Evolutionary conservation across 805 yeast genomes (phyloP), one percentile per base, ranked within the genome.

Genomic region (Saccharomycopsis javanensis): DNA sequence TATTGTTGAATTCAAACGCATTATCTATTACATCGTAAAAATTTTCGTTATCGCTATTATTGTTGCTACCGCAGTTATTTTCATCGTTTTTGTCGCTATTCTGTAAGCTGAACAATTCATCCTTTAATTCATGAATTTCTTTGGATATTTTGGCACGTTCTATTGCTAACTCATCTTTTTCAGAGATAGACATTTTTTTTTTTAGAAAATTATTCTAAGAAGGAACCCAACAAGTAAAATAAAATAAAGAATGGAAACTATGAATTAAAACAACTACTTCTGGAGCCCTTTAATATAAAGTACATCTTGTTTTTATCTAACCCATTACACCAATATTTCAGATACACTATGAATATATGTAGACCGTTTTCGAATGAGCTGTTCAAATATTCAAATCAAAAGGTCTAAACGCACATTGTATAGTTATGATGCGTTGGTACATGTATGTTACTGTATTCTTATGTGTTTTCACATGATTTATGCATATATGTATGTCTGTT

Each of bases 21-120:
- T n/a, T 51, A 16, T 51, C 38, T 33, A 51, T 16, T 16, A 34
- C 42, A n/a, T 52, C 54, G 20, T 52, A 34, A n/a, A 52, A 52
- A 15, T 52, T 16, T 5, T 52, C 54, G 33, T 34, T 34, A 8
- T 51, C 38, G n/a, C 13, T 51, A 16, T 51, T 42, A 23, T 18
- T 45, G 38, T n/a, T 50, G 38, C 10, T 38, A 10, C 35, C 15
- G 23, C 3, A 5, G n/a, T 27, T 51, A 7, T 51, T 42, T 6
- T 16, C 38, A 3, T 51, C 38, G 25, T 30, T 15, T 33, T 16
- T 30, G 5, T 51, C 53, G 25, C n/a, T 34, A 20, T 51, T 42
- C 28, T 23, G 48, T 15, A 42, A 13, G n/a, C 48, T 20, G 28
- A 42, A 42, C 25, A 42, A 20, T 28, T 42, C 48, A 5, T 42